Percentiles rank a stretch among this genome's conserved stretches.
Evolutionary conservation across 1,284 basidiomycete species (phyloP).

Genomic region (Ustilago hordei): DNA sequence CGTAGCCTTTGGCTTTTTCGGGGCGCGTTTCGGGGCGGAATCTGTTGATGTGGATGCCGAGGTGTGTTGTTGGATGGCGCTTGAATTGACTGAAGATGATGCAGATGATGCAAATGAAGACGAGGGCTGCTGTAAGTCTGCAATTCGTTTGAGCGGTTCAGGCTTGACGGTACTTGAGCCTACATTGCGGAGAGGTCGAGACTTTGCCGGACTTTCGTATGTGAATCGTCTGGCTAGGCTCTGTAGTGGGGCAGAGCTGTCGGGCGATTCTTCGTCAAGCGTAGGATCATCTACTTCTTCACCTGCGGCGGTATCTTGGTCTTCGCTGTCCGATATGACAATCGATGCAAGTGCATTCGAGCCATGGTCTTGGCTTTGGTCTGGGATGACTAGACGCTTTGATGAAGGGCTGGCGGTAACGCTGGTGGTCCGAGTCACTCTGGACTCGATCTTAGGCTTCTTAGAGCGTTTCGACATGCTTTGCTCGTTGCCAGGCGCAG

Average conservation of each 20-base stretch:
- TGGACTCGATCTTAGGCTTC: conserved; percentile 8
- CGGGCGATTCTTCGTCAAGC: conserved; percentile 3
- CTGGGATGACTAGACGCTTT: neutral
- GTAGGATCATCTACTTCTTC: neutral
- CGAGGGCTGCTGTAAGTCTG: neutral
- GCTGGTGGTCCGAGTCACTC: neutral
- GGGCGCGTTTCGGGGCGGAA: neutral
- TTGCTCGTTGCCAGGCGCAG: neutral
- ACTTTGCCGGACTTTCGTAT: conserved; percentile 23
- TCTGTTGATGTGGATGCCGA: neutral
- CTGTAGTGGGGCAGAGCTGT: neutral
- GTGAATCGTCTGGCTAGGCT: conserved; percentile 15
- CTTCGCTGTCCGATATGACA: conserved; percentile 30
- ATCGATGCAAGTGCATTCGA: conserved; percentile 12
- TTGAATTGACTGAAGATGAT: neutral
- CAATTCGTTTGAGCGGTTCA: neutral
- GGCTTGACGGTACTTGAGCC: neutral
- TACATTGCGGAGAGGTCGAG: neutral
- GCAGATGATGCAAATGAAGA: conserved; percentile 5
- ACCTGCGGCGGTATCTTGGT: neutral
- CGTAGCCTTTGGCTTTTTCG: conserved; percentile 12
- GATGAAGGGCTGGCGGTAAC: neutral
- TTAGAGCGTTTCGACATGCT: conserved; percentile 24
- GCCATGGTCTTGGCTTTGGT: neutral
- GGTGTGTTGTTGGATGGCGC: neutral